Evolutionary conservation across 306 rosid genomes (phyloP).

Genomic region (Quercus alba): DNA sequence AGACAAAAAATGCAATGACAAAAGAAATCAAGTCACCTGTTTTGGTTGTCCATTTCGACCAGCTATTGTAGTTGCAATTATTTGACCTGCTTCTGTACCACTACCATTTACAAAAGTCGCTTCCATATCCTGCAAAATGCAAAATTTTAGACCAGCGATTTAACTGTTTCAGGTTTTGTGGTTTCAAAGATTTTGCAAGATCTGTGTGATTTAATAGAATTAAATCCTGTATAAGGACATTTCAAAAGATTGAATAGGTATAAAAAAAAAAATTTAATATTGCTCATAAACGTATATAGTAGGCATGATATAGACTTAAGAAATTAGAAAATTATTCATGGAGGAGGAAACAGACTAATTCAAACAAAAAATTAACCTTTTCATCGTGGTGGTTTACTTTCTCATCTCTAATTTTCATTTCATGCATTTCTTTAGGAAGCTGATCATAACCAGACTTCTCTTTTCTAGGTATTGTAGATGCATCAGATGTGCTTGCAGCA

Average conservation of each 20-base stretch:
- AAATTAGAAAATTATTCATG: not conserved
- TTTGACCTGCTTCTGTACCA: conserved; percentile 87
- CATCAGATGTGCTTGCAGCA: conserved; percentile 45
- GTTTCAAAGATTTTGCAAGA: not conserved
- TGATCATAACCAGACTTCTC: conserved; percentile 56
- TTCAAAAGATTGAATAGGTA: not conserved
- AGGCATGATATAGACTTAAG: not conserved
- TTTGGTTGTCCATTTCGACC: conserved; percentile 83
- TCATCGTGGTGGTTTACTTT: conserved; percentile 47
- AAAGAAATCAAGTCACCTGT: conserved; percentile 47
- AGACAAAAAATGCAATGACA: conserved; percentile 5
- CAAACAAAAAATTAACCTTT: conserved; percentile 43
- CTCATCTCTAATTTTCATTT: conserved; percentile 76
- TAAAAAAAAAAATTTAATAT: not conserved
- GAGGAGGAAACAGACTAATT: not conserved
- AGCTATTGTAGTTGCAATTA: conserved; percentile 70
- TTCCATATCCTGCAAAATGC: conserved; percentile 57
- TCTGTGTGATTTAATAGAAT: not conserved
- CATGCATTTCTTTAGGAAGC: conserved; percentile 67
- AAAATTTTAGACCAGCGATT: conserved; percentile 5
- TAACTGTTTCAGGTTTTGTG: not conserved
- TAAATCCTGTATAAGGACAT: not conserved
- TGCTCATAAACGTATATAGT: conserved; percentile 4
- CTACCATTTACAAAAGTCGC: conserved; percentile 59
- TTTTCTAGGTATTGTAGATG: conserved; percentile 32